These are phyloP conservation scores for Hymenotorrendiella dingleyae DNA, from an alignment of 2,329 filamentous ascomycete species.

Conservation along the genomic window DNA sequence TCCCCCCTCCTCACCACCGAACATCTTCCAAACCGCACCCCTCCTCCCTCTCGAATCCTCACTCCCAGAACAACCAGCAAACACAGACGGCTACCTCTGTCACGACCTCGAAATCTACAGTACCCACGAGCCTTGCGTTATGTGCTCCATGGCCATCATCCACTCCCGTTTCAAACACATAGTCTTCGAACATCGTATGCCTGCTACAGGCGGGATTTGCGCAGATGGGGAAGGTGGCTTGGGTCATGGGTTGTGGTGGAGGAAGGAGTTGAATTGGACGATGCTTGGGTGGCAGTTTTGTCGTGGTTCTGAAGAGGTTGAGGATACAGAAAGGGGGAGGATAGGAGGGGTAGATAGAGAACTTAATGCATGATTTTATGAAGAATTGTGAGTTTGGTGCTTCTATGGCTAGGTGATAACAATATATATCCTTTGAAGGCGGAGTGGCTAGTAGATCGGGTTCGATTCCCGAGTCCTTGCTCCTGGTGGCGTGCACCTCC, in stretches of 20 bases:
- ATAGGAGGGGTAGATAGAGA: neutral
- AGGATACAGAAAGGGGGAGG: too few relatives aligned
- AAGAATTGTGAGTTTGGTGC: too few relatives aligned
- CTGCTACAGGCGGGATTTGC: constrained; percentile 73
- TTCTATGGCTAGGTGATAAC: too few relatives aligned
- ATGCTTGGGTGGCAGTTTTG: constrained; percentile 67
- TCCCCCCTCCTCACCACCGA: constrained; percentile 26
- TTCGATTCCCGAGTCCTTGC: too few relatives aligned
- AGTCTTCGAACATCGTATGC: constrained; percentile 75
- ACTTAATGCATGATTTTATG: neutral
- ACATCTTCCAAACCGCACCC: constrained; percentile 62
- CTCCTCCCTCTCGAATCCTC: constrained; percentile 58
- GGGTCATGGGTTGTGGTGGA: constrained; percentile 65
- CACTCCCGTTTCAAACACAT: constrained; percentile 88
- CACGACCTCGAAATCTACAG: constrained; percentile 90
- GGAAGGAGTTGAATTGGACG: constrained; percentile 80
- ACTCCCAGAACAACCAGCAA: constrained; percentile 54
- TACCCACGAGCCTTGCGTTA: constrained; percentile 92
- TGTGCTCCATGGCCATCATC: constrained; percentile 94
- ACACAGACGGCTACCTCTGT: constrained; percentile 80
- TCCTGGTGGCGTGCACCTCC: too few relatives aligned
- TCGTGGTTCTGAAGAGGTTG: neutral
- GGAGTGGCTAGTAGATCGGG: too few relatives aligned
- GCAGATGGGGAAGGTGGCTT: constrained; percentile 62
- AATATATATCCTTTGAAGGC: too few relatives aligned